These are phyloP conservation scores for Cladophialophora immunda DNA, from an alignment of 2,329 filamentous ascomycete species.

Conservation along the genomic window DNA sequence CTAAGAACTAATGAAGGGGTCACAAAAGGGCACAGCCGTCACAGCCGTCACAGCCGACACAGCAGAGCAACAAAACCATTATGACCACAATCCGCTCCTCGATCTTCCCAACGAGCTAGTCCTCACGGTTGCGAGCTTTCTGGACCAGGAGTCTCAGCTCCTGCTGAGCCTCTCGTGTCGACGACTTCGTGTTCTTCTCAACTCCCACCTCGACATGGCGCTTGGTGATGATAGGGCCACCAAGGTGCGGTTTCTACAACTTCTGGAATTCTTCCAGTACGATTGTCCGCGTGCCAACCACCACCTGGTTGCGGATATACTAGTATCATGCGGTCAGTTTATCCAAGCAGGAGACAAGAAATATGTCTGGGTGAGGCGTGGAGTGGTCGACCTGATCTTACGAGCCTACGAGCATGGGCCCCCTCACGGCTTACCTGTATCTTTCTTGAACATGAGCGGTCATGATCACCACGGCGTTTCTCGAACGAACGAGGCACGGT, in stretches of 20 bases:
- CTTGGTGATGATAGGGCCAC: constrained; percentile 19
- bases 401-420: constrained; percentile 31
- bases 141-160: constrained; percentile 29
- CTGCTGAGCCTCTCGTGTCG: constrained; percentile 32
- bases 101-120: constrained; percentile 34
- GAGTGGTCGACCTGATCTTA: constrained; percentile 31
- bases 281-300: constrained; percentile 27
- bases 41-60: constrained; percentile 15
- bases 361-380: constrained; percentile 15
- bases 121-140: constrained; percentile 26
- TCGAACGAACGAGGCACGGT: constrained; percentile 25
- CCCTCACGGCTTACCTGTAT: constrained; percentile 24
- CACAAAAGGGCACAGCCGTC: constrained; percentile 23
- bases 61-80: constrained; percentile 21
- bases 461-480: constrained; percentile 12
- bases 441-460: constrained; percentile 28
- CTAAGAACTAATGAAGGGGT: constrained; percentile 27
- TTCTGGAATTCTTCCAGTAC: constrained; percentile 27
- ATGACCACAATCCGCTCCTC: constrained; percentile 25
- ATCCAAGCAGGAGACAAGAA: constrained; percentile 15
- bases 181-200: constrained; percentile 32
- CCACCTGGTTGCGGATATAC: constrained; percentile 22
- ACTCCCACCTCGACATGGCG: constrained; percentile 23
- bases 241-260: constrained; percentile 29
- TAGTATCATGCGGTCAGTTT: constrained; percentile 20